Percentiles rank a stretch among this genome's conserved stretches.
phyloP scores from a whole-genome alignment of 495 filamentous ascomycete genomes.

The Hypoxylon fragiforme region DNA sequence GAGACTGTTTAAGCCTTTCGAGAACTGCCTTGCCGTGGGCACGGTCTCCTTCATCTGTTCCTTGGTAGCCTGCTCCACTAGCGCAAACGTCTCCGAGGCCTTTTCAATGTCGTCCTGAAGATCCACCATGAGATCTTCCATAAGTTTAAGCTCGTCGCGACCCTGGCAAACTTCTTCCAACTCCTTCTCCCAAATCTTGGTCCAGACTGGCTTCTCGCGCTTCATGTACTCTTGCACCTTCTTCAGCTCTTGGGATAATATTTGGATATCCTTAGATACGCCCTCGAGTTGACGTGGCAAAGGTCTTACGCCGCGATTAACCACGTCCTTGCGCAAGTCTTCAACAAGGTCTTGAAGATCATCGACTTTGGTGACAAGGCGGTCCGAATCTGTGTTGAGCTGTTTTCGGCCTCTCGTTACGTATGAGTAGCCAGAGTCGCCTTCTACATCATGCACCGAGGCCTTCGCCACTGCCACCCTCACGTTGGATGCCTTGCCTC shows the following conservation, averaged over 20 bases:
- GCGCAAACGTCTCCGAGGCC: slow-evolving; percentile 83
- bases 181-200: slow-evolving; percentile 97
- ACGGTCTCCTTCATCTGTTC: slow-evolving; percentile 81
- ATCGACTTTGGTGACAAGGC: slow-evolving; percentile 86
- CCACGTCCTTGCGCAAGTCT: slow-evolving; percentile 96
- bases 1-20: slow-evolving; percentile 60
- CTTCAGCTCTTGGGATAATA: slow-evolving; percentile 83
- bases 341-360: slow-evolving; percentile 95
- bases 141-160: slow-evolving; percentile 87
- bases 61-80: slow-evolving; percentile 95
- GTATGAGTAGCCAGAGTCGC: slow-evolving; percentile 76
- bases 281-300: slow-evolving; percentile 86
- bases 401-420: slow-evolving; percentile 83
- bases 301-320: slow-evolving; percentile 87
- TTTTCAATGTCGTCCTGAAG: slow-evolving; percentile 94
- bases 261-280: slow-evolving; percentile 83
- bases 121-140: slow-evolving; percentile 91
- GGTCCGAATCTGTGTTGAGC: slow-evolving; percentile 81
- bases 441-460: slow-evolving; percentile 63
- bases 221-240: slow-evolving; percentile 92
- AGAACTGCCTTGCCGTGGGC: slow-evolving; percentile 57
- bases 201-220: slow-evolving; percentile 92
- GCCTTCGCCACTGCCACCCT: slow-evolving; percentile 74
- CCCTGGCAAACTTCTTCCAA: slow-evolving; percentile 93
- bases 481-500: slow-evolving; percentile 75